A percentile compares a stretch with the other conserved stretches of the same genome.
Evolutionary conservation across 1,284 basidiomycete species (phyloP).

Genomic region (Cutaneotrichosporon spelunceum): DNA sequence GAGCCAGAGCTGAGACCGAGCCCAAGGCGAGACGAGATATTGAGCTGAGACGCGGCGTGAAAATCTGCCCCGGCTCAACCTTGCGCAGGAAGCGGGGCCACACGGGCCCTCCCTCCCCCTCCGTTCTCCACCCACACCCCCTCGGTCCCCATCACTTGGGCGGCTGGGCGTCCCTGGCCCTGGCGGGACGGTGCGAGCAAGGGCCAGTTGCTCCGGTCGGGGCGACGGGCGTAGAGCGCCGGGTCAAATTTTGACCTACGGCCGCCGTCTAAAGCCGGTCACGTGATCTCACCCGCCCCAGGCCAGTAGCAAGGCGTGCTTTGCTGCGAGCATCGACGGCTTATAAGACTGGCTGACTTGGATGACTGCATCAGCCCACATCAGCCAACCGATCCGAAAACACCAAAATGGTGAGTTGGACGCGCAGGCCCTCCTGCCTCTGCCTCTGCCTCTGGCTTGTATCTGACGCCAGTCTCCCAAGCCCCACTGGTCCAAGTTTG

Average conservation of each 20-base stretch:
- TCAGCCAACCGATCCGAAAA: neutral
- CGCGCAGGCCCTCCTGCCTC: too few species aligned
- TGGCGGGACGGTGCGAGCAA: too few species aligned
- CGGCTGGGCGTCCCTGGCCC: neutral
- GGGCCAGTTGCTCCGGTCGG: too few species aligned
- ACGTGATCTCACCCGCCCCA: neutral
- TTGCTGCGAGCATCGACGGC: neutral
- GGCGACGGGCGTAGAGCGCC: neutral
- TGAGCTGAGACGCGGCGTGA: too few species aligned
- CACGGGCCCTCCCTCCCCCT: neutral
- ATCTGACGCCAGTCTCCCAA: too few species aligned
- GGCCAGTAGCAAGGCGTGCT: neutral
- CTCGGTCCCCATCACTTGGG: neutral
- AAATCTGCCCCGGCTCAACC: neutral
- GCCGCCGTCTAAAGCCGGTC: neutral
- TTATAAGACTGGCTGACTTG: neutral
- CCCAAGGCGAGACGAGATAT: too few species aligned
- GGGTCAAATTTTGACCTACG: neutral
- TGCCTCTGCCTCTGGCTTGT: neutral
- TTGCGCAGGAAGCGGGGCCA: neutral
- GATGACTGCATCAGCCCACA: neutral
- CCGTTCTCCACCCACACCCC: neutral
- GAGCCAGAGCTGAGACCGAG: too few species aligned
- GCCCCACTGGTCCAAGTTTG: neutral
- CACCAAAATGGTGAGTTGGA: conserved; percentile 15